A percentile compares a stretch with the other conserved stretches of the same genome.
These are phyloP conservation scores for Tuctoria greenei DNA, from an alignment of 176 grass and related monocot genomes.

Conservation along the genomic window DNA sequence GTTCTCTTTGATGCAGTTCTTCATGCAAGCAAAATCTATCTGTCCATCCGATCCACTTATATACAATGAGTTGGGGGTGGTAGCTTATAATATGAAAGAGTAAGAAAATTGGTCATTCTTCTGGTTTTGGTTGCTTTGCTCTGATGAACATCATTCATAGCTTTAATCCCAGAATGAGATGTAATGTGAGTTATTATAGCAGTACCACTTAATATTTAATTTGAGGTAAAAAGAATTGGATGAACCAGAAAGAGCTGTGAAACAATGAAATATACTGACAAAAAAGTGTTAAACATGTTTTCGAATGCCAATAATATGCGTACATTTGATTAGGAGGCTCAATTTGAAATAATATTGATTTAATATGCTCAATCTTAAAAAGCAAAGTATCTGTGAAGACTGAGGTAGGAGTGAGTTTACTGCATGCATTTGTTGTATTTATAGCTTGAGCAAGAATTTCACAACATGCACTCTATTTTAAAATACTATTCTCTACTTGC, in stretches of 20 bases:
- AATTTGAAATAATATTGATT: constrained; percentile 23
- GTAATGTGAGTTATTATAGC: constrained; percentile 13
- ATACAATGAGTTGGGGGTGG: constrained; percentile 89
- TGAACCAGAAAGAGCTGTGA: background rate
- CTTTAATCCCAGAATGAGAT: background rate
- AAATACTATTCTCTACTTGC: background rate
- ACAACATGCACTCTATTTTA: background rate
- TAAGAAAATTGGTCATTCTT: constrained; percentile 50
- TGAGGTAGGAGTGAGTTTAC: constrained; percentile 2
- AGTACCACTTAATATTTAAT: constrained; percentile 10
- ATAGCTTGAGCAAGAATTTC: constrained; percentile 12
- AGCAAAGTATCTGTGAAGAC: constrained; percentile 16
- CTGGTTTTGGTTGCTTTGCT: constrained; percentile 13
- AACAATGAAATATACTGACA: background rate
- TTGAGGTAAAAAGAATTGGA: background rate
- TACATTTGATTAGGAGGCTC: constrained; percentile 13
- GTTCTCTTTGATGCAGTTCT: constrained; percentile 68
- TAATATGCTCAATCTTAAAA: background rate
- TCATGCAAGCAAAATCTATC: constrained; percentile 85
- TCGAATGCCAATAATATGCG: constrained; percentile 4
- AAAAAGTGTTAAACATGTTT: background rate
- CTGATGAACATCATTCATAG: constrained; percentile 1
- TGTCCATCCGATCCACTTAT: constrained; percentile 97
- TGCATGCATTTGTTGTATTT: constrained; percentile 5
- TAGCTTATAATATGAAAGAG: constrained; percentile 96